These are phyloP conservation scores for Tetragonia tetragonoides DNA, from an alignment of 148 eudicot species.

Conservation along the genomic window DNA sequence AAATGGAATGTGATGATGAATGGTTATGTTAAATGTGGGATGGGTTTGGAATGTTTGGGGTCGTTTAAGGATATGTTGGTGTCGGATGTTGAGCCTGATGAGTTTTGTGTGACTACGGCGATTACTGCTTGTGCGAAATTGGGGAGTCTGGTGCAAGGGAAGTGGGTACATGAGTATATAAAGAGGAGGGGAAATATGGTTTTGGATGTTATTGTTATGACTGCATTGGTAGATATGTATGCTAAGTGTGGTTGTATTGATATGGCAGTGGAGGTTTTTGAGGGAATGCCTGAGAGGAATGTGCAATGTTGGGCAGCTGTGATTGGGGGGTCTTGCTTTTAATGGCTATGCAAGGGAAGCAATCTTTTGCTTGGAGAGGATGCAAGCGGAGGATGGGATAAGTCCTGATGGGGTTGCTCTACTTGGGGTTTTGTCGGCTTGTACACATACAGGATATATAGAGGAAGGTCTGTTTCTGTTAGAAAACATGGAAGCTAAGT, in stretches of 20 bases:
- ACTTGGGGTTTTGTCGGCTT: conserved; percentile 26
- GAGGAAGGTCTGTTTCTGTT: conserved; percentile 31
- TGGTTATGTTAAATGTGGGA: conserved; percentile 22
- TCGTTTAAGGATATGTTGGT: conserved; percentile 22
- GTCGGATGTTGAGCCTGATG: conserved; percentile 22
- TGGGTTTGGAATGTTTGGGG: conserved; percentile 17
- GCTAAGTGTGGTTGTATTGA: conserved; percentile 32
- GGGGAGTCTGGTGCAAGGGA: conserved; percentile 14
- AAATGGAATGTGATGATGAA: conserved; percentile 23
- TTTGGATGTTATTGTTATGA: conserved; percentile 19
- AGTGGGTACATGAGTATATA: conserved; percentile 23
- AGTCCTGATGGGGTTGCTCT: conserved; percentile 26
- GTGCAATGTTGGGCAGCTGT: conserved; percentile 25
- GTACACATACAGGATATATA: conserved; percentile 27
- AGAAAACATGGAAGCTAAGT: conserved; percentile 24
- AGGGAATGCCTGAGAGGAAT: conserved; percentile 21
- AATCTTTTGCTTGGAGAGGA: conserved; percentile 18
- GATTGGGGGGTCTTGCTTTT: conserved; percentile 23
- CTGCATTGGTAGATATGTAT: conserved; percentile 33
- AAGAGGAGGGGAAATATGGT: conserved; percentile 12
- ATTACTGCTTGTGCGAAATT: conserved; percentile 24
- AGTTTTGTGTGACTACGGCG: conserved; percentile 24
- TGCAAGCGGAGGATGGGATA: conserved; percentile 27
- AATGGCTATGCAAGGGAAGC: conserved; percentile 21
- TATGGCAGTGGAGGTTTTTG: conserved; percentile 23